phyloP scores from a whole-genome alignment of 1,284 basidiomycete species.

The Exsudoporus floridanus region DNA sequence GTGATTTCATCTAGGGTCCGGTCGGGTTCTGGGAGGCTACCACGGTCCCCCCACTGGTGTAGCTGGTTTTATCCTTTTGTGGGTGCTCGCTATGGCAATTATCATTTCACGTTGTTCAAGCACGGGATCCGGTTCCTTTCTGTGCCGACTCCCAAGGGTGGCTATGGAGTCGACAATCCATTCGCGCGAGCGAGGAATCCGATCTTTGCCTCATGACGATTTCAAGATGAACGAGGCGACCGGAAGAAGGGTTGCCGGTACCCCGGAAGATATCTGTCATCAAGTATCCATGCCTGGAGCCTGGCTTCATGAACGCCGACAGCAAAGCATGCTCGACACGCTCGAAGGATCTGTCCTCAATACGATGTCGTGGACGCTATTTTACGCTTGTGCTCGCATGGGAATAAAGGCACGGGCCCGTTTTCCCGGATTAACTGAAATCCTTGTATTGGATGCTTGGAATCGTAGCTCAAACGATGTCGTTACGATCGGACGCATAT shows the following conservation, averaged over 20 bases:
- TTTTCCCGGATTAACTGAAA: background rate
- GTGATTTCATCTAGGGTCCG: background rate
- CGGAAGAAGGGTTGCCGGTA: background rate
- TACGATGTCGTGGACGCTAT: background rate
- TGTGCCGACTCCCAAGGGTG: background rate
- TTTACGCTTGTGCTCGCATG: background rate
- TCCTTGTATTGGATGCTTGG: background rate
- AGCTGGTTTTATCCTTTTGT: conserved; percentile 7
- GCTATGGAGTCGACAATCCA: background rate
- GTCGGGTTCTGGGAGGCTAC: background rate
- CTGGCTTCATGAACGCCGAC: background rate
- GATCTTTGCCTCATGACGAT: background rate
- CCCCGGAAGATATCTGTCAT: background rate
- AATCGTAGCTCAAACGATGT: background rate
- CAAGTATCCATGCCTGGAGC: conserved; percentile 1
- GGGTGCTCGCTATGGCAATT: conserved; percentile 1
- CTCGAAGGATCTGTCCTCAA: background rate
- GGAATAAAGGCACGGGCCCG: background rate
- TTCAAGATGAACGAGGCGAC: background rate
- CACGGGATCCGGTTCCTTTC: background rate
- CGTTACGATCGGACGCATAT: background rate
- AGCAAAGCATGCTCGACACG: background rate
- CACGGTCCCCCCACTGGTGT: background rate
- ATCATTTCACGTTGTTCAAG: background rate
- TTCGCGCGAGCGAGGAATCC: background rate